These are phyloP conservation scores for Sphaerosporella brunnea DNA, from an alignment of 495 filamentous ascomycete genomes.

Conservation along the genomic window DNA sequence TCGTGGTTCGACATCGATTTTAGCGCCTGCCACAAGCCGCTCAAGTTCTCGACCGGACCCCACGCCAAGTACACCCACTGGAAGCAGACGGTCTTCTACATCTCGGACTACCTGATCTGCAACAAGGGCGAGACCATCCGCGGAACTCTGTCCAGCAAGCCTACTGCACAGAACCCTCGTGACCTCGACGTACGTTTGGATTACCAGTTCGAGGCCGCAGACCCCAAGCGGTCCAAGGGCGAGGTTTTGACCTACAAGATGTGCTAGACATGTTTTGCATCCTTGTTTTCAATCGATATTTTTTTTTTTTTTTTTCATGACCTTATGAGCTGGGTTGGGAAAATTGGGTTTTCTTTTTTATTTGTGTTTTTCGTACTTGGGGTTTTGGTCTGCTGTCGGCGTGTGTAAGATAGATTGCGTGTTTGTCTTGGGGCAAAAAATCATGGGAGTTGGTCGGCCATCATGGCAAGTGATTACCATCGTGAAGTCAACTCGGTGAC, in stretches of 20 bases:
- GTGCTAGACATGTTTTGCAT: constrained; percentile 35
- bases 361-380: too few relatives aligned
- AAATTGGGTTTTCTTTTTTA: too few relatives aligned
- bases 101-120: constrained; percentile 67
- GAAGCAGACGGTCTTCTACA: constrained; percentile 89
- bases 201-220: constrained; percentile 61
- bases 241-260: constrained; percentile 77
- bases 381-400: too few relatives aligned
- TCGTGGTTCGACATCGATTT: constrained; percentile 75
- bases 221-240: constrained; percentile 45
- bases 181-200: constrained; percentile 82
- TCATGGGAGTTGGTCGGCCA: too few relatives aligned
- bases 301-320: constrained; percentile 3
- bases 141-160: constrained; percentile 60
- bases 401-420: too few relatives aligned
- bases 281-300: too few relatives aligned
- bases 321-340: too few relatives aligned
- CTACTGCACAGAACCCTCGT: constrained; percentile 83
- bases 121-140: constrained; percentile 56
- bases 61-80: constrained; percentile 88
- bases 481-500: too few relatives aligned
- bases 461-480: too few relatives aligned
- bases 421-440: too few relatives aligned
- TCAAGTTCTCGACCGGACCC: constrained; percentile 65
- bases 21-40: constrained; percentile 36